These are phyloP conservation scores for Cornus suecica DNA, from an alignment of 148 eudicot genomes.

Conservation along the genomic window DNA sequence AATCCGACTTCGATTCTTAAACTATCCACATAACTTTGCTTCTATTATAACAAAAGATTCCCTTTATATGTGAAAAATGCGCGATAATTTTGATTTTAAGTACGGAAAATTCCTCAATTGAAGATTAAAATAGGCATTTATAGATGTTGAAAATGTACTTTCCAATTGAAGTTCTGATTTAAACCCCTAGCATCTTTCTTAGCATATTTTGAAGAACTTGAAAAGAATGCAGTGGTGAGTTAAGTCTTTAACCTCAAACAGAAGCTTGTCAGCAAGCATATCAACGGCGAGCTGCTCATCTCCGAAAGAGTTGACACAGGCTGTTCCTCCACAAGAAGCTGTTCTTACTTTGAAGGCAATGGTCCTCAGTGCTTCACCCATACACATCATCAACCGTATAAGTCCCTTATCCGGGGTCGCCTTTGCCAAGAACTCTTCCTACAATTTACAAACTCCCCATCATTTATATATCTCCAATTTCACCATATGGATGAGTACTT, in stretches of 20 bases:
- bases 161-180: neutral
- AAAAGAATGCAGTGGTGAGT: neutral
- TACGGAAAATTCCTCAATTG: too few relatives aligned
- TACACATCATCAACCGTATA: conserved; percentile 74
- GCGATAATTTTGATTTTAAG: too few relatives aligned
- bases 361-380: conserved; percentile 96
- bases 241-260: conserved; percentile 60
- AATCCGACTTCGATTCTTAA: too few relatives aligned
- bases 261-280: conserved; percentile 93
- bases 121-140: neutral
- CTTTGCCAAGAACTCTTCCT: conserved; percentile 93
- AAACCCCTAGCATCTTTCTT: neutral
- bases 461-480: neutral
- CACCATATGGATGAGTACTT: too few relatives aligned
- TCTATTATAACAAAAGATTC: too few relatives aligned
- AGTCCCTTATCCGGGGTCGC: conserved; percentile 83
- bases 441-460: conserved; percentile 18
- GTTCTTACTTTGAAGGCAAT: conserved; percentile 95
- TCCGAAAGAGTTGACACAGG: conserved; percentile 91
- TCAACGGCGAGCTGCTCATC: conserved; percentile 99
- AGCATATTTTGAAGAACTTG: neutral
- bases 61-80: too few relatives aligned
- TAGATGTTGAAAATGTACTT: neutral
- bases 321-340: conserved; percentile 98
- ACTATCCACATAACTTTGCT: too few relatives aligned